phyloP scores from a whole-genome alignment of 768 basidiomycete species.

The Daedaleopsis nitida region DNA sequence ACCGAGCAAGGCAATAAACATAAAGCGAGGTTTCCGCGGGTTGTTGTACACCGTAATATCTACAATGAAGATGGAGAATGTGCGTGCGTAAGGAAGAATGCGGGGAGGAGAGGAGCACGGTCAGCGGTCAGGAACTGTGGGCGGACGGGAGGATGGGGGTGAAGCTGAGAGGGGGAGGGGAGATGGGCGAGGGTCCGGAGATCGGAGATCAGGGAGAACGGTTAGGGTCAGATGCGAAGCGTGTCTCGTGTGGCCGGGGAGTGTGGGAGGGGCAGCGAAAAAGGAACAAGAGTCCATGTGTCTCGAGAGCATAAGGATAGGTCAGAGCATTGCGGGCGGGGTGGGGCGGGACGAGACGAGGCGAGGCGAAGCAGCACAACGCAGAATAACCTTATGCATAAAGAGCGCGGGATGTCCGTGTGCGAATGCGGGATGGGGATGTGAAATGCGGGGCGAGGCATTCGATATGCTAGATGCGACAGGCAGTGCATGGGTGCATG shows the following conservation, averaged over 20 bases:
- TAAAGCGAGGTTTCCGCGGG: conserved; percentile 4
- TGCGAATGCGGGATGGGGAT: not conserved
- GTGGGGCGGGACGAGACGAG: too few species aligned
- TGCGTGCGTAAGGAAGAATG: not conserved
- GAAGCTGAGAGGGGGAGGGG: too few species aligned
- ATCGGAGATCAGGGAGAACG: not conserved
- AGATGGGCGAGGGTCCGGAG: not conserved
- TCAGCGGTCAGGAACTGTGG: not conserved
- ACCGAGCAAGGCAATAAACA: conserved; percentile 9
- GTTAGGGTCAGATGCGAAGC: not conserved
- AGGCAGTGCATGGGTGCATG: not conserved
- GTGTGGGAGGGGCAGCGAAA: not conserved
- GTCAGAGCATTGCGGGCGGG: conserved; percentile 16
- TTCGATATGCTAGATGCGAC: not conserved
- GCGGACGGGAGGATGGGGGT: too few species aligned
- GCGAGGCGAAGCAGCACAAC: conserved; percentile 7
- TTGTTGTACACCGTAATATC: conserved; percentile 9
- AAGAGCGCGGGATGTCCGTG: conserved; percentile 10
- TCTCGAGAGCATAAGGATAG: conserved; percentile 22
- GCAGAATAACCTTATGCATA: conserved; percentile 22
- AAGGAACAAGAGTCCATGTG: not conserved
- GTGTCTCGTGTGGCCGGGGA: not conserved
- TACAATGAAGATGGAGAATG: conserved; percentile 17
- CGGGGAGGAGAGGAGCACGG: conserved; percentile 3
- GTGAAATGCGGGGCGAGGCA: not conserved